Evolutionary conservation across 164 flowering plant species (phyloP).

Genomic region (Vitis rupestris): DNA sequence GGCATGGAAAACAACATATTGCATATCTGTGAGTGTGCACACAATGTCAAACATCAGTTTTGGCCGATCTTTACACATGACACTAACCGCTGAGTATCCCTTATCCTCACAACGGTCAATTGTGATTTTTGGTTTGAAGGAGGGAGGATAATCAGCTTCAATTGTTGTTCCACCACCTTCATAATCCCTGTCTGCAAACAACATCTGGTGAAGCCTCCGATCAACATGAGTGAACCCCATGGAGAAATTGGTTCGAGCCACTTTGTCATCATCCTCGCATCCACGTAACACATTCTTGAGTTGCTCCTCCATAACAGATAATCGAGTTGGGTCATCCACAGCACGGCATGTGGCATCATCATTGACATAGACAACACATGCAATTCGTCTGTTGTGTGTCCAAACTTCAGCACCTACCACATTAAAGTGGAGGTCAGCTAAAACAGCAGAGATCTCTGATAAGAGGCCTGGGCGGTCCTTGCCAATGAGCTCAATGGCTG

Average conservation of each 20-base stretch:
- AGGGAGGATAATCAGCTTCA: constrained; percentile 32
- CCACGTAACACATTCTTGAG: constrained; percentile 68
- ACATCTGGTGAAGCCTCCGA: constrained; percentile 82
- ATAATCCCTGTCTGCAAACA: constrained; percentile 78
- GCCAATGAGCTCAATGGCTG: constrained; percentile 76
- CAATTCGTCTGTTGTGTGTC: constrained; percentile 81
- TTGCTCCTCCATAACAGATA: constrained; percentile 69
- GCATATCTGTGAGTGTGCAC: constrained; percentile 91
- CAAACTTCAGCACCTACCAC: constrained; percentile 81
- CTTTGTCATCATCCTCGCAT: constrained; percentile 47
- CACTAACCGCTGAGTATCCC: constrained; percentile 74
- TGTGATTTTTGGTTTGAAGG: constrained; percentile 46
- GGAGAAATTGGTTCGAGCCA: constrained; percentile 58
- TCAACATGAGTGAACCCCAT: constrained; percentile 71
- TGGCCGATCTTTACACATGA: constrained; percentile 70
- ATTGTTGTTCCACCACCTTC: constrained; percentile 35
- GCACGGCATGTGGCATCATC: constrained; percentile 48
- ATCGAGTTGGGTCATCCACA: constrained; percentile 53
- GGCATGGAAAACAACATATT: constrained; percentile 90
- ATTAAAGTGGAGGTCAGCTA: constrained; percentile 63
- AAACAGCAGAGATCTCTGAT: constrained; percentile 81
- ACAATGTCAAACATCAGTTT: constrained; percentile 85
- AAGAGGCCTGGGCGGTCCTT: constrained; percentile 85
- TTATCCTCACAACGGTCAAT: constrained; percentile 70
- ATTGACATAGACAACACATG: constrained; percentile 71